Base-by-base conservation (phyloP, 2,329 filamentous ascomycete genomes). In the Aspergillus oerlinghausenensis region DNA sequence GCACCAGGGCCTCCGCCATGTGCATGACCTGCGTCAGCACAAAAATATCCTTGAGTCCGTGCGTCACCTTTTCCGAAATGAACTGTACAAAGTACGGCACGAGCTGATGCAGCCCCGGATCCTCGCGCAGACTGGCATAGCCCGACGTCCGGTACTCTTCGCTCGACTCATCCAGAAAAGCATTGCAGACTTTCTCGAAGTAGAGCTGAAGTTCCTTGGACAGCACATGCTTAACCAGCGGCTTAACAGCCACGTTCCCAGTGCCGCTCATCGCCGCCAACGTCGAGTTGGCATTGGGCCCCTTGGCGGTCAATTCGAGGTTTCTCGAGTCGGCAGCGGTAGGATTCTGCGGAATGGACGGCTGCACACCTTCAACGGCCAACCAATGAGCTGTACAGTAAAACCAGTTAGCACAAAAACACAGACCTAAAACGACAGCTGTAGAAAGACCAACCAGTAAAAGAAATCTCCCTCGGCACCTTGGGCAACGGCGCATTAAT, bases 31-130 rank as follows among this genome's bases (percentile, higher is more conserved):
- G 91, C 21, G 86, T 87, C 23, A 99, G 81, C 4, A 92, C 85
- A 70, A 97, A 97, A 2, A 92, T 83, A 72, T 96, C 90, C 75
- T 96, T 92, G 62, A 96, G 83, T 64, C 88, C 89, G 73, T 99
- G 94, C 1, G 94, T 97, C 51, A 99, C 91, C 74, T 96, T 94
- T 72, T 97, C 93, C 21, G 92, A 88, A 67, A 97, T 89, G 73
- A 96, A 97, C 72, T 95, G 92, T 58, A 96, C 88, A 67, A 97
- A 97, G 76, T 99, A 99, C 0, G 94, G 94, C 28, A 96, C 87
- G 9, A 99, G 84, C 75, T 99, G 94, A 71, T 99, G 94, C 42
- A 97, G 84, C 40, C 93, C 93, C 0, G 94, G 92, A 69, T 99
- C 94, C 56, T 91, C 89, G 51, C 88, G 83, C 25, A 99, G 84